Evolutionary conservation across 257 asterid species (phyloP).

Genomic region (Solanum paucissectum): DNA sequence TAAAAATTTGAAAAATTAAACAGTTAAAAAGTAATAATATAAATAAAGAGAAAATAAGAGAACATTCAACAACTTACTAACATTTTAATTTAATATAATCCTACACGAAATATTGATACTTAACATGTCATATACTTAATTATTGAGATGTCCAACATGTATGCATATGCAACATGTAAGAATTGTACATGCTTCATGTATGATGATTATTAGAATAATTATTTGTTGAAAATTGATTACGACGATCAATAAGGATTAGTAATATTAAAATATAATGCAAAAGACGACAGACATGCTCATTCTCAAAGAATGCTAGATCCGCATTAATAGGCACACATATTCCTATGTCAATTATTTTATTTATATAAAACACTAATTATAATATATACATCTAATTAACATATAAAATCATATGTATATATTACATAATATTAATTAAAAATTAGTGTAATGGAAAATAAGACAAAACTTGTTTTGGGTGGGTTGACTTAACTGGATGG

Average conservation of each 20-base stretch:
- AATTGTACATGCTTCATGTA: neutral
- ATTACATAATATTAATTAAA: neutral
- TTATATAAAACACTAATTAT: neutral
- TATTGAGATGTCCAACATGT: neutral
- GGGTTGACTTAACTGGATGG: slow-evolving; percentile 58
- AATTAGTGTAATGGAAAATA: neutral
- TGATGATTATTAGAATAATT: neutral
- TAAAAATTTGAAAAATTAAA: too few species aligned
- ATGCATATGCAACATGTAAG: neutral
- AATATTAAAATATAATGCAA: neutral
- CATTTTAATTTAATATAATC: too few species aligned
- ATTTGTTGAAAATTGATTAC: neutral
- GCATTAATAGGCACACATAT: slow-evolving; percentile 50
- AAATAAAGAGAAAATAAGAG: too few species aligned
- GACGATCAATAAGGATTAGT: slow-evolving; percentile 3
- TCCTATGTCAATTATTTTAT: neutral
- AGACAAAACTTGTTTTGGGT: slow-evolving; percentile 10
- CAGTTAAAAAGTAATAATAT: too few species aligned
- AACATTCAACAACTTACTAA: too few species aligned
- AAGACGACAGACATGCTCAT: slow-evolving; percentile 82
- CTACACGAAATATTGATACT: too few species aligned
- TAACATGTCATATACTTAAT: neutral
- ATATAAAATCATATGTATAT: neutral
- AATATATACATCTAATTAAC: neutral
- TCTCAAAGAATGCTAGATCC: slow-evolving; percentile 76